Evolutionary conservation across 2,329 filamentous ascomycete species (phyloP).

Genomic region (Volutella citrinella): DNA sequence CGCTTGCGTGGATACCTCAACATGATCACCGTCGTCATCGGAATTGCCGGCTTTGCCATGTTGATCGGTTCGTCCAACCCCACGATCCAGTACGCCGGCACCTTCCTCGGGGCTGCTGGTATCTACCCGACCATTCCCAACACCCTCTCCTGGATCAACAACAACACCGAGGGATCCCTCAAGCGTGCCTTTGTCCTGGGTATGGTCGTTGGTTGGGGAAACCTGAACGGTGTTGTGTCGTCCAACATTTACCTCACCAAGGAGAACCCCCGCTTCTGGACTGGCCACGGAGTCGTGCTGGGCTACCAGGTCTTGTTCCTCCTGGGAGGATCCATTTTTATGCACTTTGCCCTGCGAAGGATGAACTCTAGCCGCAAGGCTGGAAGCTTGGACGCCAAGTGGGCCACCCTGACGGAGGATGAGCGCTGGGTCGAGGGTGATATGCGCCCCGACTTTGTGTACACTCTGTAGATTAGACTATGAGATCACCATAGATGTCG

Average conservation of each 20-base stretch:
- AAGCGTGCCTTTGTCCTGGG: constrained; percentile 73
- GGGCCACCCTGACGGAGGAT: constrained; percentile 50
- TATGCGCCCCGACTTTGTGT: constrained; percentile 35
- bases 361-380: constrained; percentile 58
- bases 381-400: constrained; percentile 55
- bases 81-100: constrained; percentile 63
- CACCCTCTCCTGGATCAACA: constrained; percentile 67
- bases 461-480: constrained; percentile 33
- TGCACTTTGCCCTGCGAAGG: constrained; percentile 52
- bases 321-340: constrained; percentile 60
- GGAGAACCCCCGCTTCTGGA: constrained; percentile 29
- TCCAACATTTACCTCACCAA: constrained; percentile 59
- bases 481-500: too few relatives aligned
- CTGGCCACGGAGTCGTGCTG: constrained; percentile 61
- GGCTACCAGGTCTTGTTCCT: constrained; percentile 63
- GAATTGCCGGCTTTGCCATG: constrained; percentile 65
- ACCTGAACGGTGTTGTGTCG: constrained; percentile 64
- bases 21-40: constrained; percentile 58
- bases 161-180: constrained; percentile 58
- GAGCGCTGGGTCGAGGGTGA: constrained; percentile 60
- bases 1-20: constrained; percentile 64
- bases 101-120: constrained; percentile 66
- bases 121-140: constrained; percentile 72
- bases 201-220: constrained; percentile 75
- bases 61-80: constrained; percentile 53